Conservation (phyloP, 2,329 filamentous ascomycete species). For the Alternaria rosae region DNA sequence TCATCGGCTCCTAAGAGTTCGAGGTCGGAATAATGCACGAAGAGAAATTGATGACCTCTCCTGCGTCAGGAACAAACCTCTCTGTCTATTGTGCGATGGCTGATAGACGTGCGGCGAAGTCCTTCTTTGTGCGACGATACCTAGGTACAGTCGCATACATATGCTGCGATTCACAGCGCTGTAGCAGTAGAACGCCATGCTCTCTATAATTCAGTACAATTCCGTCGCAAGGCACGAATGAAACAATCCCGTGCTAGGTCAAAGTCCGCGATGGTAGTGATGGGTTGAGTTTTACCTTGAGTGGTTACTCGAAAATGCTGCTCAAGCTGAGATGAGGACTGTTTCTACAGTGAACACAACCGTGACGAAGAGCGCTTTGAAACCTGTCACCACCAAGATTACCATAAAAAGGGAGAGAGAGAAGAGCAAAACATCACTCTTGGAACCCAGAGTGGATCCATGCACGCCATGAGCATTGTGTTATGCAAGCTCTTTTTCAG, state of each 20-base stretch:
- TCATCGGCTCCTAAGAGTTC: background rate
- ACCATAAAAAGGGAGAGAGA: background rate
- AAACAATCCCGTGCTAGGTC: background rate
- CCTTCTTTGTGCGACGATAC: background rate
- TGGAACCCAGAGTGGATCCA: background rate
- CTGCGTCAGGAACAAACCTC: background rate
- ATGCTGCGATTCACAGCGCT: background rate
- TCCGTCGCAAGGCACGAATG: background rate
- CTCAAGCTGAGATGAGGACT: too few species aligned
- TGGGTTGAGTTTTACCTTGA: background rate
- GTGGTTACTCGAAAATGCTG: too few species aligned
- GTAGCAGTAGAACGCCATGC: background rate
- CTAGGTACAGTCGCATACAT: background rate
- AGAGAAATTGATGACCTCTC: background rate
- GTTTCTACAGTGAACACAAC: too few species aligned
- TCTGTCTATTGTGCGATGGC: background rate
- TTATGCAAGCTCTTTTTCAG: background rate
- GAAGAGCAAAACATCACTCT: background rate
- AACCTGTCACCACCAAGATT: background rate
- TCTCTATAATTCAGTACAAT: background rate
- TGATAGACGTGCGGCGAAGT: background rate
- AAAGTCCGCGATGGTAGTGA: background rate
- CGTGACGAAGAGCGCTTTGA: too few species aligned
- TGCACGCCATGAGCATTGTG: background rate
- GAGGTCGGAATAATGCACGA: accelerated